Evolutionary conservation across 176 grass and related monocot species (phyloP), one percentile per base, ranked within the genome.

Genomic region (Microstegium vimineum): DNA sequence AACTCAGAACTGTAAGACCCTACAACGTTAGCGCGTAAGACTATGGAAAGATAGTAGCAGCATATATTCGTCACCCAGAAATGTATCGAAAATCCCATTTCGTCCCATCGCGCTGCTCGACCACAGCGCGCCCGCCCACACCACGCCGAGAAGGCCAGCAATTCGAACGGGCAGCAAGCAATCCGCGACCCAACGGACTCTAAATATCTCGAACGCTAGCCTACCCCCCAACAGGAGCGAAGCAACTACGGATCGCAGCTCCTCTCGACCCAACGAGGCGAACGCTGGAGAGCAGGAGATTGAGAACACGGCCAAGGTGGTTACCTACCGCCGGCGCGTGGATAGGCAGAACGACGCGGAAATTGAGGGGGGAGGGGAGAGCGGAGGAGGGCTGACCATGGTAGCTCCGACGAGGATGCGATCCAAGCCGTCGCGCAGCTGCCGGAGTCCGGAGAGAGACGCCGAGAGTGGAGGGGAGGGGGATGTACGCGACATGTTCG

Each of bases 311-410:
- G 5, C 15, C 5, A 12, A n/a, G 30, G 5, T 5, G 28, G 8
- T 35, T 37, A 16, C 16, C 28, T 15, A 49, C 22, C 17, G 23
- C 27, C 42, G 63, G 22, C 7, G 15, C 31, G 17, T 17, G 47
- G 10, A 14, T 13, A 67, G 30, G 63, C 42, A 52, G 77, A 5
- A 51, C 6, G 22, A 11, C 0, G 0, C 22, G 0, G 20, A 33
- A 28, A 8, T 28, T 6, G 57, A 62, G 40, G 8, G 17, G 2
- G 36, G 8, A 45, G 5, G 35, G 13, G 45, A 8, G 62, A 40
- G 16, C 4, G 56, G 32, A 56, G 65, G 15, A 33, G 14, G 62
- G 20, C 78, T 78, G 45, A 86, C 83, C 88, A 90, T 90, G 72
- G 20, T 64, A 20, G 27, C 47, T 33, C 65, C 42, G 52, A 14